A percentile compares a stretch with the other conserved stretches of the same genome.
phyloP scores from a whole-genome alignment of 306 rosid genomes.

The Lotus japonicus region DNA sequence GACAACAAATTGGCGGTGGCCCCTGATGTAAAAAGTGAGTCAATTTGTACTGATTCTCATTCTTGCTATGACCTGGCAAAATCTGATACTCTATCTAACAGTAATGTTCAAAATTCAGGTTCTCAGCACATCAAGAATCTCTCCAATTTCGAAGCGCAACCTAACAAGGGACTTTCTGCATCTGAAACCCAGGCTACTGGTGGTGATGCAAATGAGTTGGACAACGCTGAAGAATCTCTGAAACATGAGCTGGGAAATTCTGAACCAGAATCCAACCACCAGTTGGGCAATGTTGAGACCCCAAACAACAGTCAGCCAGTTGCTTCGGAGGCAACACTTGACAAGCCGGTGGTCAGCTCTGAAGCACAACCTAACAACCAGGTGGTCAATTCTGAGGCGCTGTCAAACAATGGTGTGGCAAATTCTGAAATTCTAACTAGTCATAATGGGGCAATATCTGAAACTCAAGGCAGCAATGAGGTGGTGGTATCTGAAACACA shows the following conservation, averaged over 20 bases:
- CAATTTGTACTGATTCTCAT: slow-evolving; percentile 1
- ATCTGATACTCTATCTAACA: slow-evolving; percentile 9
- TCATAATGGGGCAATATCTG: no score
- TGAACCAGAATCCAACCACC: slow-evolving; percentile 1
- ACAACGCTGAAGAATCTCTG: background rate
- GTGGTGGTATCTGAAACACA: background rate
- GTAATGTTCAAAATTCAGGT: slow-evolving; percentile 2
- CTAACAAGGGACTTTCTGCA: background rate
- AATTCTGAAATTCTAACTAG: no score
- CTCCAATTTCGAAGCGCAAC: slow-evolving; percentile 8
- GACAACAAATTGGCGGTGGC: slow-evolving; percentile 28
- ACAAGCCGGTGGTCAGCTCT: background rate
- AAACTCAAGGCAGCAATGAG: background rate
- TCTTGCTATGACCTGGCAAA: slow-evolving; percentile 2
- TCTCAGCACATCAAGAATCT: slow-evolving; percentile 6
- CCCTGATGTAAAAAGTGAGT: background rate
- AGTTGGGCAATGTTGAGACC: background rate
- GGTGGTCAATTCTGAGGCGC: background rate
- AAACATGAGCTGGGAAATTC: background rate
- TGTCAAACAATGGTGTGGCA: background rate
- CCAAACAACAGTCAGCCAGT: background rate
- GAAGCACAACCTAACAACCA: background rate
- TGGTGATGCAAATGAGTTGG: slow-evolving; percentile 9
- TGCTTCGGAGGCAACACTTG: background rate
- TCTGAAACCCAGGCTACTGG: slow-evolving; percentile 8